Base-by-base conservation (phyloP, 345 rosid genomes). In the Citrus inodora region DNA sequence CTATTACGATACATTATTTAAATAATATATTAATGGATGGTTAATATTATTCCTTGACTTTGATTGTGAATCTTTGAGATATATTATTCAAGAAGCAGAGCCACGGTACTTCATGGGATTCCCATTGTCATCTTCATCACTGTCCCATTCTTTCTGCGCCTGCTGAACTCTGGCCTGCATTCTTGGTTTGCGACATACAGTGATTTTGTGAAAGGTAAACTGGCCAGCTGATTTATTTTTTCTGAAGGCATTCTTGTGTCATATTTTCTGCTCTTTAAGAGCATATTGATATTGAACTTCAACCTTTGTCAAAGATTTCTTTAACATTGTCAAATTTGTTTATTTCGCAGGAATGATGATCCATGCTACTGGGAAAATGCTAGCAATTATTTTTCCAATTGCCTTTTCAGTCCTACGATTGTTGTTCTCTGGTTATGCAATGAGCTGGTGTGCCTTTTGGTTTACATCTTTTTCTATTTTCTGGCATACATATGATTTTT, bases 201-300 rank as follows among this genome's bases (percentile, higher is more conserved):
- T 80, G 94, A 87, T 82, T 89, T 88, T 86, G 77, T 87, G 76
- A 96, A 90, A 89, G 99, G 99, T 96, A 83, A 67, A 70, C 37
- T 71, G 19, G 42, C 70, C 64, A 17, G 81, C 61, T 70, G 40
- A 4, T 21, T 71, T 11, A 67, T 67, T 62, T 70, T 32, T 46
- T 30, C 63, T 74, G n/a, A 64, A 40, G 7, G 65, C 65, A 27
- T 37, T 70, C 25, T 24, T 58, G 13, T 71, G 17, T 61, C 46
- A 35, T 46, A 75, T 19, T 46, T 75, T 25, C 11, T 32, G 60
- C 7, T 48, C 30, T 22, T 75, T 1, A 60, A 37, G 56, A 60
- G 66, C 51, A 3, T 46, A 13, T 3, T 46, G 53, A 27, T 80
- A 35, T 22, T 46, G 16, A 62, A 67, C 38, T 78, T 78, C 75